Base-by-base conservation (phyloP, 352 stramenopile genomes). In the Pythium sukuiense region DNA sequence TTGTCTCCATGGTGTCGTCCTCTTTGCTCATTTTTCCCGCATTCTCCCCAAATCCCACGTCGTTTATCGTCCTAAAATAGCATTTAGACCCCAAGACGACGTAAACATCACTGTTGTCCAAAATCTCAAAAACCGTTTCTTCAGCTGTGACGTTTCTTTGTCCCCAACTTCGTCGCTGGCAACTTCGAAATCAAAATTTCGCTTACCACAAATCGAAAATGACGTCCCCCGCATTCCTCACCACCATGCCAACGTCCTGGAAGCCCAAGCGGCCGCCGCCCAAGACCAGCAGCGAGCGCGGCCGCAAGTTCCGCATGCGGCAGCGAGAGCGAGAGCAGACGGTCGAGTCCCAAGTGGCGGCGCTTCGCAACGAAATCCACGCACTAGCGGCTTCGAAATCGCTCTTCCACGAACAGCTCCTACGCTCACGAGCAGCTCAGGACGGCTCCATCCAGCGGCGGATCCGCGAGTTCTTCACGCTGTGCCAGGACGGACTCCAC, bases 251-350 rank as follows among this genome's bases (percentile, higher is more conserved):
- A 18, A 5, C 41, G 18, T 26, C 41, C 14, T 48, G 41, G 41
- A 20, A 30, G 3, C 2, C 2, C 16, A 39, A n/a, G 4, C 35
- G 35, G 3, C 59, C 32, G 26, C 46, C 11, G 35, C 48, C 59
- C 32, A 58, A 59, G 35, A 61, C 37, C 7, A 67, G 53, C 53
- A 61, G 53, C 61, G 61, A 61, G 41, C 61, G 61, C 30, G 61
- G 61, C 20, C 61, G 61, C 53, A 59, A 67, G 29, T 69, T 69
- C 37, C 65, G 65, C 37, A 45, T 9, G 53, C 67, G 61, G 30
- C 20, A 77, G 70, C 57, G 48, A 41, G 45, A 61, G 39, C 48
- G 29, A 18, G 58, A 48, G 43, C 43, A n/a, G n/a, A 20, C 33
- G 30, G 18, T 56, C 6, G 29, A 27, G 20, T 6, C 2, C 16